Conservation (phyloP, 2,329 filamentous ascomycete genomes). For the Aureobasidium sp. region DNA sequence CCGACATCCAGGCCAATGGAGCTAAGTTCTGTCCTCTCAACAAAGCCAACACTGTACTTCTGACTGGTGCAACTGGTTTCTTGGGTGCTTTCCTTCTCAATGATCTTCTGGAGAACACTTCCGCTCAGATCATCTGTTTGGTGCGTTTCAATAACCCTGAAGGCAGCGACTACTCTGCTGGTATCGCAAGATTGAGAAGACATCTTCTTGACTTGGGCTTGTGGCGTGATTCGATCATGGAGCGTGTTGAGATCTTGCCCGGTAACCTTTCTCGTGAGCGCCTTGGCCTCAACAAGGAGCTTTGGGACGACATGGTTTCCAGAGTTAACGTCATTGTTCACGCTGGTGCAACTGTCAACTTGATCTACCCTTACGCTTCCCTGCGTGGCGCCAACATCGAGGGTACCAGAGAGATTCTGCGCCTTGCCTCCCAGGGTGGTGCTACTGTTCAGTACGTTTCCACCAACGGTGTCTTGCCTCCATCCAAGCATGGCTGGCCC, state of each 20-base stretch:
- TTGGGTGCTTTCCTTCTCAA: slow-evolving; percentile 66
- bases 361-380: slow-evolving; percentile 74
- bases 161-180: slow-evolving; percentile 54
- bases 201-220: slow-evolving; percentile 71
- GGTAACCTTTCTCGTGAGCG: slow-evolving; percentile 62
- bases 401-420: slow-evolving; percentile 69
- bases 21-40: slow-evolving; percentile 50
- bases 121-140: slow-evolving; percentile 62
- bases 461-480: slow-evolving; percentile 70
- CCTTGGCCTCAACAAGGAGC: slow-evolving; percentile 58
- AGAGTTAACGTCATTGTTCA: slow-evolving; percentile 68
- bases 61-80: slow-evolving; percentile 71
- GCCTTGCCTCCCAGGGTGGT: slow-evolving; percentile 57
- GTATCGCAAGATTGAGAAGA: slow-evolving; percentile 63
- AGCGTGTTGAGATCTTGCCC: slow-evolving; percentile 66
- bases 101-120: slow-evolving; percentile 58
- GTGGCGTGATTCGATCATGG: slow-evolving; percentile 69
- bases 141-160: slow-evolving; percentile 63
- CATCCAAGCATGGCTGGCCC: slow-evolving; percentile 60
- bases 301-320: slow-evolving; percentile 56
- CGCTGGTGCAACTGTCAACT: slow-evolving; percentile 68
- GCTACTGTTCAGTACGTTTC: slow-evolving; percentile 72
- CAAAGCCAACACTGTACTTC: slow-evolving; percentile 58
- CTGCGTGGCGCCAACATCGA: slow-evolving; percentile 66
- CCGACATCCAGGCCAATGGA: slow-evolving; percentile 53